Percentiles rank a stretch among this genome's conserved stretches.
phyloP scores from a whole-genome alignment of 2,329 filamentous ascomycete species.

The Elsinoe perseae region DNA sequence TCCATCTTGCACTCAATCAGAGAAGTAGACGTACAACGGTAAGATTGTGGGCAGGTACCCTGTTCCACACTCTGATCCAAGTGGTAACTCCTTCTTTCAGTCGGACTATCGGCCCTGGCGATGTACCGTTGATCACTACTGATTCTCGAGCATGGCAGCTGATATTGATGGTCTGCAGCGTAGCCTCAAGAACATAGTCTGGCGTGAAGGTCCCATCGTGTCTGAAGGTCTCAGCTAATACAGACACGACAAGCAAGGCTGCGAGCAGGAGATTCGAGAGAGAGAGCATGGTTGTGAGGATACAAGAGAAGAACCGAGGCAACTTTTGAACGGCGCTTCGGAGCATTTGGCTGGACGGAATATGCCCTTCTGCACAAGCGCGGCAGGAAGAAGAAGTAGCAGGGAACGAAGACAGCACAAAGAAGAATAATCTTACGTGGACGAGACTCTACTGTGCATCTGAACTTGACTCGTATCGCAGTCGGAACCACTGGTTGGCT shows the following conservation, averaged over 20 bases:
- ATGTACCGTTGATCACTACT: constrained; percentile 48
- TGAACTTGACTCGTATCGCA: background rate
- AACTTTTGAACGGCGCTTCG: background rate
- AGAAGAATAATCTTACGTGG: background rate
- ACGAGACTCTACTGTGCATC: background rate
- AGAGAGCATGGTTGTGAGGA: background rate
- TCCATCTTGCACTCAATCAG: background rate
- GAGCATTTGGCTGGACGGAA: too few relatives aligned
- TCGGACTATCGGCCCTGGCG: constrained; percentile 44
- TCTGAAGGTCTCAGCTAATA: background rate
- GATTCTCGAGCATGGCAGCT: background rate
- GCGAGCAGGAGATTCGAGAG: background rate
- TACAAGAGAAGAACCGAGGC: background rate
- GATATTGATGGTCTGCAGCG: constrained; percentile 3
- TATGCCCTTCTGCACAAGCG: background rate
- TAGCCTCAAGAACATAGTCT: constrained; percentile 11
- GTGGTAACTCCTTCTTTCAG: constrained; percentile 39
- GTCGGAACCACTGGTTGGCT: background rate
- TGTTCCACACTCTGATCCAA: constrained; percentile 55
- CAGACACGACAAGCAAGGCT: background rate
- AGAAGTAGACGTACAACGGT: constrained; percentile 42
- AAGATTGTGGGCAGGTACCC: constrained; percentile 46
- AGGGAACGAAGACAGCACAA: background rate
- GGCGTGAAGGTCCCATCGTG: constrained; percentile 5
- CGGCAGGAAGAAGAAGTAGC: background rate